phyloP scores from a whole-genome alignment of 2,329 filamentous ascomycete species.

The Botrytis sinoallii region DNA sequence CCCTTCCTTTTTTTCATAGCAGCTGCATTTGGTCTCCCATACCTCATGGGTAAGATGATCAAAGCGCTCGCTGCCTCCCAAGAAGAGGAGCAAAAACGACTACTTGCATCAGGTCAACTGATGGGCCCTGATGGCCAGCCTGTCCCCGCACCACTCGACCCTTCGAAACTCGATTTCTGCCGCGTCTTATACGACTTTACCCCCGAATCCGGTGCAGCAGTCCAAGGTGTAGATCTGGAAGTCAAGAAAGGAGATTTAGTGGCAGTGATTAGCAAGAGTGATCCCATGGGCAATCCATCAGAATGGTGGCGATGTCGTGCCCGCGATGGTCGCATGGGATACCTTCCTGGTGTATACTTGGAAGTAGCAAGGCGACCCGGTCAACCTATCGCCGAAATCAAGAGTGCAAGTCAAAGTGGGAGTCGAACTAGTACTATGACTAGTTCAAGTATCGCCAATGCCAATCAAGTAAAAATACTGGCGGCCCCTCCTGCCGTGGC shows the following conservation, averaged over 20 bases:
- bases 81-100: constrained; percentile 73
- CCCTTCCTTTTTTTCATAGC: constrained; percentile 94
- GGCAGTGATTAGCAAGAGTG: constrained; percentile 86
- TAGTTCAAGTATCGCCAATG: constrained; percentile 29
- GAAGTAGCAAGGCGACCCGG: constrained; percentile 64
- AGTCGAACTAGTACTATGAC: constrained; percentile 40
- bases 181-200: constrained; percentile 92
- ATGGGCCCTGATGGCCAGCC: constrained; percentile 47
- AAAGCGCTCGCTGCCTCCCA: constrained; percentile 76
- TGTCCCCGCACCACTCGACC: constrained; percentile 63
- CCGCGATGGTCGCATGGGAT: constrained; percentile 84
- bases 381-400: constrained; percentile 38
- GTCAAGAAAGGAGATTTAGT: constrained; percentile 96
- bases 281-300: constrained; percentile 85
- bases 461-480: constrained; percentile 22
- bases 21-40: constrained; percentile 91
- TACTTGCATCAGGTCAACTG: constrained; percentile 52
- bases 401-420: constrained; percentile 45
- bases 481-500: constrained; percentile 48
- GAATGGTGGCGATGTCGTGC: constrained; percentile 98
- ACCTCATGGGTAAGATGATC: constrained; percentile 96
- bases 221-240: constrained; percentile 77
- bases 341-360: constrained; percentile 86
- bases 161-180: constrained; percentile 93
- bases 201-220: constrained; percentile 64